Conservation (phyloP, 441 rosid genomes). For the Omphalea diandra region DNA sequence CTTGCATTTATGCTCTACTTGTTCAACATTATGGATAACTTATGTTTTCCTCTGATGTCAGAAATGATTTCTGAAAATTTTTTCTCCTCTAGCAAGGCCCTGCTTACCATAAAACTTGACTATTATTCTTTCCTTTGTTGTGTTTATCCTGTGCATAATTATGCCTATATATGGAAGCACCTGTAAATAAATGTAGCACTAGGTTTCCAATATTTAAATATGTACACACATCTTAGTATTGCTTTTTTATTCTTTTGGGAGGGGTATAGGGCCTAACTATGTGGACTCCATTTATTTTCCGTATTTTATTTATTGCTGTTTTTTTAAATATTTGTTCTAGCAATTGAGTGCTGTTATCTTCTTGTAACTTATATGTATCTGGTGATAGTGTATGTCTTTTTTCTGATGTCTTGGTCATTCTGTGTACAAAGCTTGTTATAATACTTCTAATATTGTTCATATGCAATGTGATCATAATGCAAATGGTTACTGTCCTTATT, state of each 20-base stretch:
- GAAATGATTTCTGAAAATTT: neutral
- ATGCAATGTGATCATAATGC: conserved; percentile 15
- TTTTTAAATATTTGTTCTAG: neutral
- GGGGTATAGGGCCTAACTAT: neutral
- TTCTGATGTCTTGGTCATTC: neutral
- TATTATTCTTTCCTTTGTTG: neutral
- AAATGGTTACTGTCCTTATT: conserved; percentile 18
- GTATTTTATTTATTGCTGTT: neutral
- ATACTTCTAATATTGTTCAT: conserved; percentile 1
- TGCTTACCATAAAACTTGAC: neutral
- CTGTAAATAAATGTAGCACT: neutral
- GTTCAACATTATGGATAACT: neutral
- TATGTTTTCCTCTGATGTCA: neutral
- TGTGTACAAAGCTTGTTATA: neutral
- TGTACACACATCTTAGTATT: too few species aligned
- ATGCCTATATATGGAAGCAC: neutral
- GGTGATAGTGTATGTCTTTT: neutral
- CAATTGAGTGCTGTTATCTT: neutral
- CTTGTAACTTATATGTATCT: neutral
- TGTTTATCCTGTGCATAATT: neutral
- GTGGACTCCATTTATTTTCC: neutral
- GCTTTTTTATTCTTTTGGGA: neutral
- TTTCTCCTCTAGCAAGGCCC: neutral
- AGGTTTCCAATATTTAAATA: neutral
- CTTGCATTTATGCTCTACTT: neutral